Evolutionary conservation across 305 asterid species (phyloP), one percentile per base, ranked within the genome.

Genomic region (Fraxinus albicans): DNA sequence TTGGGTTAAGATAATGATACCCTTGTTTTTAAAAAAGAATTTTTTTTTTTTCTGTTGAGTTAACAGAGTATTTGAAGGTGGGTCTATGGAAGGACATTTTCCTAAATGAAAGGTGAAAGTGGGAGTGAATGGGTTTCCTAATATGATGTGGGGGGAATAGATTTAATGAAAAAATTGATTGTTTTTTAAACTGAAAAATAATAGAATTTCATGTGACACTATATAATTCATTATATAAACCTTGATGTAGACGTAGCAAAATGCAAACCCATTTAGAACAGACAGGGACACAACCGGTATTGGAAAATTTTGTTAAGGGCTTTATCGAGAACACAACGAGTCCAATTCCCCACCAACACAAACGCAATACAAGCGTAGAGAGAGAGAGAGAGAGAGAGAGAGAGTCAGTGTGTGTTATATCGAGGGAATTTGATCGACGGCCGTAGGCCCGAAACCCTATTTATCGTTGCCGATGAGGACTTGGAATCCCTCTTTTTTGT

Each of bases 401-500:
- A 38, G 47, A 25, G 35, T 1, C 31, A 21, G 70, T 8, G 73
- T 9, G 73, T 3, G 7, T 6, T n/a, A 12, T 6, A 12, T 13
- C 4, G 74, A 67, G 19, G 36, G 74, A 29, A 29, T 53, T 67
- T 67, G 74, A 67, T 67, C 74, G 74, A 67, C 74, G 74, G 74
- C 74, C 34, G 36, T 9, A 67, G 35, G 74, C 74, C 74, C 36
- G 74, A 67, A 67, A 27, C 74, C 74, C 38, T 67, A 67, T 67
- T 25, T 67, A n/a, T 25, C 19, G 33, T 53, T 67, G 19, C 74
- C 74, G 74, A 67, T 25, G 35, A 67, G 35, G 38, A 10, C 35
- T 12, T 3, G 69, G 69, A 21, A 58, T 5, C 69, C 13, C 27
- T 58, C 69, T 58, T 19, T 19, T 21, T 58, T 7, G 29, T 58